Conservation (phyloP, 768 basidiomycete genomes). For the Agrocybe praecox region DNA sequence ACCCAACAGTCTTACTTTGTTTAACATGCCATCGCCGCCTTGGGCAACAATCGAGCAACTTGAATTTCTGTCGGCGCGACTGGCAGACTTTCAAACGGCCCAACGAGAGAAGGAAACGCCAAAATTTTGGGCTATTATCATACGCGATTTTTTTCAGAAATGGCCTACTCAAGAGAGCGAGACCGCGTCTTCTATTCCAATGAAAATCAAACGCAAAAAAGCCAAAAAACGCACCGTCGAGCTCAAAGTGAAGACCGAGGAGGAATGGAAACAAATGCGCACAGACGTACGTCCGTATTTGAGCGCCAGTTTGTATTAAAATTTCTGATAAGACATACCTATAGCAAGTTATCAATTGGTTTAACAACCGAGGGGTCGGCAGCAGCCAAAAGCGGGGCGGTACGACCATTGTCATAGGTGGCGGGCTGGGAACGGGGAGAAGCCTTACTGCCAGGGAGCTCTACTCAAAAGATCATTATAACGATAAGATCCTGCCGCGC, state of each 20-base stretch:
- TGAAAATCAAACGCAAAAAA: not conserved
- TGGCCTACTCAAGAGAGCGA: slow-evolving; percentile 5
- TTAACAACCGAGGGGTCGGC: not conserved
- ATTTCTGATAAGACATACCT: not conserved
- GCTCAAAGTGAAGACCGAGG: not conserved
- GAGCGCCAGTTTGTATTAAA: not conserved
- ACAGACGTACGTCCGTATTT: not conserved
- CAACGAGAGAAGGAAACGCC: not conserved
- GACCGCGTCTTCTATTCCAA: not conserved
- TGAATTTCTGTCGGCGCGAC: not conserved
- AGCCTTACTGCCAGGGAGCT: not conserved
- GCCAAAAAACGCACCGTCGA: not conserved
- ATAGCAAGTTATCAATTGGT: slow-evolving; percentile 8
- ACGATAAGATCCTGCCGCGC: not conserved
- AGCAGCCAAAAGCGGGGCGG: not conserved
- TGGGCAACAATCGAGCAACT: not conserved
- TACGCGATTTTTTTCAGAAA: slow-evolving; percentile 2
- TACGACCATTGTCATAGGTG: not conserved
- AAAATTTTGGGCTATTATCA: not conserved
- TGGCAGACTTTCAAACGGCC: not conserved
- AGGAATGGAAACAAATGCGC: not conserved
- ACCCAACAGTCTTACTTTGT: not conserved
- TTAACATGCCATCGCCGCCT: not conserved
- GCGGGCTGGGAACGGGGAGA: not conserved
- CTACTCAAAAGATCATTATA: not conserved